These are phyloP conservation scores for Leccinum subatratum DNA, from an alignment of 1,284 basidiomycete genomes.

Conservation along the genomic window DNA sequence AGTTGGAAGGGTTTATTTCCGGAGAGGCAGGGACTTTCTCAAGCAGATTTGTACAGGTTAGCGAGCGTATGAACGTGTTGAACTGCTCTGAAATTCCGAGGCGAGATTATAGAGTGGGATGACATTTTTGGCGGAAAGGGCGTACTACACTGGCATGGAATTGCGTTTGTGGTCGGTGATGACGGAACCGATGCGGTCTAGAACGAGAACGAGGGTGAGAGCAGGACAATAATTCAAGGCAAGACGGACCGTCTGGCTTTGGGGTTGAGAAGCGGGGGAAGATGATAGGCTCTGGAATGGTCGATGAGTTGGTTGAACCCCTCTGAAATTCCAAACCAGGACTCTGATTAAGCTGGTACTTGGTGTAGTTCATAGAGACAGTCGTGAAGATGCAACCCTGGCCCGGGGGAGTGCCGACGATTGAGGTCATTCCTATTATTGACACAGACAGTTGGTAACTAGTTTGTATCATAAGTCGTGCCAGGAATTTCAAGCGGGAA, in stretches of 20 bases:
- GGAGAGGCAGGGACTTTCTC: conserved; percentile 73
- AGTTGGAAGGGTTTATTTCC: conserved; percentile 61
- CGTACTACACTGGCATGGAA: conserved; percentile 65
- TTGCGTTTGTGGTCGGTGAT: conserved; percentile 62
- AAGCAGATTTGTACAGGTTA: conserved; percentile 64
- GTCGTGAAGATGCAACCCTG: conserved; percentile 43
- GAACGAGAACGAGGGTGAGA: conserved; percentile 12
- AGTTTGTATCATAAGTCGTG: too few relatives aligned
- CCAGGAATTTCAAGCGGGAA: too few relatives aligned
- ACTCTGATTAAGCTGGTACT: conserved; percentile 79
- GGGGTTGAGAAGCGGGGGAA: conserved; percentile 61
- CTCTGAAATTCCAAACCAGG: conserved; percentile 79
- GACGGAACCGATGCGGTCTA: conserved; percentile 66
- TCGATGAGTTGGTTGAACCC: conserved; percentile 71
- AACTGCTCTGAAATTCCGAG: conserved; percentile 51
- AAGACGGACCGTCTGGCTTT: conserved; percentile 53
- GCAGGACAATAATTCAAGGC: conserved; percentile 1
- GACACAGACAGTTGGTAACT: conserved; percentile 41
- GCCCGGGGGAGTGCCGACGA: conserved; percentile 54
- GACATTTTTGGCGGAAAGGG: conserved; percentile 63
- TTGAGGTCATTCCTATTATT: conserved; percentile 79
- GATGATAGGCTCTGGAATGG: conserved; percentile 58
- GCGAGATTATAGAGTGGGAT: conserved; percentile 65
- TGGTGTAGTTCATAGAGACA: conserved; percentile 83
- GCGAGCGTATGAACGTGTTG: conserved; percentile 65